Evolutionary conservation across 73 alveolate genomes (phyloP).

Genomic region (Paramecium bursaria): DNA sequence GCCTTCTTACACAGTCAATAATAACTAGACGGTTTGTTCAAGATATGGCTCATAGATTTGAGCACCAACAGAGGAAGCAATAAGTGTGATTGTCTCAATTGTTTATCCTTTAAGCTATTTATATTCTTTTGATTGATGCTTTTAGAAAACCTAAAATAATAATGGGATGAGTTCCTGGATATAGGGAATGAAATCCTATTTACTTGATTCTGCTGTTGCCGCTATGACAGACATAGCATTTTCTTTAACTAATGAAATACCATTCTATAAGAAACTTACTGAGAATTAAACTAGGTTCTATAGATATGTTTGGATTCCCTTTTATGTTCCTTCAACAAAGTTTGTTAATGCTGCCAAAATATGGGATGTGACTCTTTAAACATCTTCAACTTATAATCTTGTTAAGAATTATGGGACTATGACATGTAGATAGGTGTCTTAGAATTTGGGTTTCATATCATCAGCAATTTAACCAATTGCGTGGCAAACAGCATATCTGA

Average conservation of each 20-base stretch:
- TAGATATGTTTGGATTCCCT: conserved; percentile 73
- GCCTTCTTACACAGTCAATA: conserved; percentile 77
- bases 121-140: conserved; percentile 74
- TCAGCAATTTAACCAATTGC: conserved; percentile 91
- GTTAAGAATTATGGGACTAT: conserved; percentile 78
- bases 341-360: conserved; percentile 87
- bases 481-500: conserved; percentile 96
- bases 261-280: conserved; percentile 23
- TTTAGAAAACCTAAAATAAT: conserved; percentile 66
- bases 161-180: conserved; percentile 72
- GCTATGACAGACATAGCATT: conserved; percentile 85
- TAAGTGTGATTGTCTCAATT: conserved; percentile 81
- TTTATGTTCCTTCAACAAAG: conserved; percentile 82
- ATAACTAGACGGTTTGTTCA: conserved; percentile 67
- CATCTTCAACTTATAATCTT: conserved; percentile 73
- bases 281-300: conserved; percentile 50
- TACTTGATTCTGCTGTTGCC: conserved; percentile 83
- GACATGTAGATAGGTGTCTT: conserved; percentile 83
- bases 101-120: conserved; percentile 84
- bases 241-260: conserved; percentile 80
- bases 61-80: conserved; percentile 80
- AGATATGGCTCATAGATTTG: conserved; percentile 79
- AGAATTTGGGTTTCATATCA: conserved; percentile 92
- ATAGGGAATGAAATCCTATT: conserved; percentile 76
- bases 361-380: conserved; percentile 88